A percentile compares a stretch with the other conserved stretches of the same genome.
phyloP scores from a whole-genome alignment of 106 monocot genomes.

The Allium sativum region DNA sequence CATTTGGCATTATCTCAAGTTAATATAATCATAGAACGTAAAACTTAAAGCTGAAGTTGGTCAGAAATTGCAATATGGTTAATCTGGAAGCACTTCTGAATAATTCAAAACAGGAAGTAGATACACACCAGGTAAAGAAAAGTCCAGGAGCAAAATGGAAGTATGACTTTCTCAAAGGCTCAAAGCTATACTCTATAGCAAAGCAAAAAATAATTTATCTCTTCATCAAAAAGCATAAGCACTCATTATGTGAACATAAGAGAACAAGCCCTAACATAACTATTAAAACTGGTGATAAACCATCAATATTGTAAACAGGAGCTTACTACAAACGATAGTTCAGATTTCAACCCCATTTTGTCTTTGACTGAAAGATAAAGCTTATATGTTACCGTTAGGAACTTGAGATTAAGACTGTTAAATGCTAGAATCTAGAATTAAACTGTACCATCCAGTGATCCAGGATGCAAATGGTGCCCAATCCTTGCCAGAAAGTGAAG shows the following conservation, averaged over 20 bases:
- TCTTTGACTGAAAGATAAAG: too few relatives aligned
- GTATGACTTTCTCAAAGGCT: not conserved
- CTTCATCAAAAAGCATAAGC: not conserved
- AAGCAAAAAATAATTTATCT: not conserved
- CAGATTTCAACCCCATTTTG: too few relatives aligned
- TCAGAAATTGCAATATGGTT: not conserved
- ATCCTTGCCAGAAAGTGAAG: constrained; percentile 46
- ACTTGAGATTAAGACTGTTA: too few relatives aligned
- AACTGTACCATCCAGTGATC: constrained; percentile 82
- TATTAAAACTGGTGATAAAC: not conserved
- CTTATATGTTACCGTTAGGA: too few relatives aligned
- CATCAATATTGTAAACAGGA: not conserved
- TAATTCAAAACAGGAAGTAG: not conserved
- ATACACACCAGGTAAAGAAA: not conserved
- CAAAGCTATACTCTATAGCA: too few relatives aligned
- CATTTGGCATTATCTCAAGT: not conserved
- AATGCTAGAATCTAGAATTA: not conserved
- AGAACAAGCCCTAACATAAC: not conserved
- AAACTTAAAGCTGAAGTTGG: not conserved
- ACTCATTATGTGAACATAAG: not conserved
- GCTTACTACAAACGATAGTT: too few relatives aligned
- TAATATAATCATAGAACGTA: not conserved
- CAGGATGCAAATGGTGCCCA: constrained; percentile 94
- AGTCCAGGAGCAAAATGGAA: not conserved
- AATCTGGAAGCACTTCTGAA: not conserved